Percentiles rank a stretch among this genome's conserved stretches.
These are phyloP conservation scores for Blastomyces parvus DNA, from an alignment of 2,329 filamentous ascomycete genomes.

Conservation along the genomic window DNA sequence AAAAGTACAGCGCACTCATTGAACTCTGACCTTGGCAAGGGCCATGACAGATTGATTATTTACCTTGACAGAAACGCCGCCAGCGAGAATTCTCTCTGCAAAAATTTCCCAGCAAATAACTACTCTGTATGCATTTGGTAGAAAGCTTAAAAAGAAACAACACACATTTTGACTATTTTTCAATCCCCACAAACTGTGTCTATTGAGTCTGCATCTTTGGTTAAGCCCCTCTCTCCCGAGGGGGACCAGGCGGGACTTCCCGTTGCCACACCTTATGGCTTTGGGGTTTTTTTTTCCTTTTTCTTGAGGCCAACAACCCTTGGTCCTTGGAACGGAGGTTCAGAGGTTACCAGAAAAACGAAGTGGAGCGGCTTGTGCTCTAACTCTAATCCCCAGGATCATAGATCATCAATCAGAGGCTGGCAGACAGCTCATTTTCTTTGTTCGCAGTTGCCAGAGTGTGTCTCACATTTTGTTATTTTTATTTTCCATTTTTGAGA, in stretches of 20 bases:
- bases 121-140: not conserved
- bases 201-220: not conserved
- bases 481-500: not conserved
- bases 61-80: no score
- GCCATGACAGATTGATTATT: no score
- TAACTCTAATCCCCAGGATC: not conserved
- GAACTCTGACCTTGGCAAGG: not conserved
- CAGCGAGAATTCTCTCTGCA: no score
- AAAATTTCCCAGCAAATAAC: no score
- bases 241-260: constrained; percentile 2
- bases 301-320: not conserved
- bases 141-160: not conserved
- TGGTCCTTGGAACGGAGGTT: not conserved
- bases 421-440: not conserved
- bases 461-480: not conserved
- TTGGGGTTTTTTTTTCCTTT: not conserved
- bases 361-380: not conserved
- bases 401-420: not conserved
- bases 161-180: not conserved
- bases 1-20: not conserved
- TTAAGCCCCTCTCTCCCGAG: not conserved
- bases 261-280: not conserved
- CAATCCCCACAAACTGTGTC: not conserved
- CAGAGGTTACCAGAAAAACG: no score
- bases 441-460: not conserved